Base-by-base conservation (phyloP, 2,329 filamentous ascomycete species). In the Scolecobasidium constrictum region DNA sequence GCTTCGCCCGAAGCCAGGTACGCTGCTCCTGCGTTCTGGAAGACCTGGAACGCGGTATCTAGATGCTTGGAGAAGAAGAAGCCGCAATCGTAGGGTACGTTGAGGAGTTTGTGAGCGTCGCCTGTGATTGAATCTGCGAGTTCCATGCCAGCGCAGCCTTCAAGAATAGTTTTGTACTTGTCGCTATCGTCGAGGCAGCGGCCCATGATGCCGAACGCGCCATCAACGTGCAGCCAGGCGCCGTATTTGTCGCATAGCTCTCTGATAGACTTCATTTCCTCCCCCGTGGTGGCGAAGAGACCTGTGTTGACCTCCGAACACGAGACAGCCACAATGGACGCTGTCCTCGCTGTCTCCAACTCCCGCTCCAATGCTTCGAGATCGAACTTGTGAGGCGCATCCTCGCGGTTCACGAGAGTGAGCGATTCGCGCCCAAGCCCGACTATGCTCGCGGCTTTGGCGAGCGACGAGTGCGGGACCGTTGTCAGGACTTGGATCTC, bases 61-160 rank as follows among this genome's bases (percentile, higher is more conserved):
- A 73, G 63, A 48, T 83, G 75, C 15, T 78, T 76, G 40, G 80
- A 86, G 52, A 94, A 75, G 69, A 94, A 93, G 61, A 95, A 82
- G 35, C 88, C 90, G 53, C 82, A 88, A 60, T 95, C 90, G 53
- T 95, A 95, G 0, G 90, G 88, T 72, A 94, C 86, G 51, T 95
- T 95, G 47, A 96, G 72, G n/a, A 94, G 65, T 56, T 95, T 95
- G 61, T 96, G 90, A 0, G 75, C 83, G 54, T 95, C 88, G 2
- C 83, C 80, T 0, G 86, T 81, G 51, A 95, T 87, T 40, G 85
- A 93, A 56, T 95, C 86, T 3, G 84, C 86, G 2, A 94, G 67
- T 47, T 94, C 81, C 11, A 95, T 60, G 1, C 84, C 85, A 3
- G 73, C 69, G 1, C 63, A 64, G 63, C 70, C 46, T 62, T 69